phyloP scores from a whole-genome alignment of 2,329 filamentous ascomycete genomes.

The Aureobasidium sp. region DNA sequence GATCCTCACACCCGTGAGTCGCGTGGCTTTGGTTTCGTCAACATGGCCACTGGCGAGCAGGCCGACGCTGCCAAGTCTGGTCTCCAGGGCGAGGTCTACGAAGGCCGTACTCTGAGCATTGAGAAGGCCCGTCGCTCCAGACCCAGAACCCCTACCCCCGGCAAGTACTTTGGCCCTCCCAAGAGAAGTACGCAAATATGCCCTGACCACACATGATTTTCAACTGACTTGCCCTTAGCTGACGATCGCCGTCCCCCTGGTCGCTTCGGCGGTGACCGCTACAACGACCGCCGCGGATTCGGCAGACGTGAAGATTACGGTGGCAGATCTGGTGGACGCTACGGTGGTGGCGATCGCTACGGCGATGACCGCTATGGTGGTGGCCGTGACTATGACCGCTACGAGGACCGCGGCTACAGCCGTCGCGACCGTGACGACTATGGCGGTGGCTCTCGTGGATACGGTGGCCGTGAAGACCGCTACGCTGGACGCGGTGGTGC shows the following conservation, averaged over 20 bases:
- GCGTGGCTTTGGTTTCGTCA: constrained; percentile 97
- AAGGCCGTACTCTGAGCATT: constrained; percentile 93
- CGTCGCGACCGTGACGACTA: constrained; percentile 19
- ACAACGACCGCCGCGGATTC: constrained; percentile 25
- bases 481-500: constrained; percentile 22
- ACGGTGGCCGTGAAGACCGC: constrained; percentile 14
- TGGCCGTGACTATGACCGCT: constrained; percentile 32
- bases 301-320: constrained; percentile 40
- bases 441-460: constrained; percentile 2
- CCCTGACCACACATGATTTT: constrained; percentile 10
- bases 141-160: constrained; percentile 90
- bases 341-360: constrained; percentile 33
- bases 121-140: constrained; percentile 96
- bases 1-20: constrained; percentile 98
- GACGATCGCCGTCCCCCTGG: constrained; percentile 35
- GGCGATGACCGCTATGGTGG: constrained; percentile 27
- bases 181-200: constrained; percentile 70
- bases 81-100: constrained; percentile 87
- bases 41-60: constrained; percentile 93
- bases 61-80: constrained; percentile 96
- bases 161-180: constrained; percentile 97
- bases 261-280: constrained; percentile 28
- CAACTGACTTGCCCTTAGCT: constrained; percentile 12
- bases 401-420: constrained; percentile 35
- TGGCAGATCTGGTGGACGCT: constrained; percentile 41